Evolutionary conservation across 2,329 filamentous ascomycete genomes (phyloP).

Genomic region (Diaporthe longicolla): DNA sequence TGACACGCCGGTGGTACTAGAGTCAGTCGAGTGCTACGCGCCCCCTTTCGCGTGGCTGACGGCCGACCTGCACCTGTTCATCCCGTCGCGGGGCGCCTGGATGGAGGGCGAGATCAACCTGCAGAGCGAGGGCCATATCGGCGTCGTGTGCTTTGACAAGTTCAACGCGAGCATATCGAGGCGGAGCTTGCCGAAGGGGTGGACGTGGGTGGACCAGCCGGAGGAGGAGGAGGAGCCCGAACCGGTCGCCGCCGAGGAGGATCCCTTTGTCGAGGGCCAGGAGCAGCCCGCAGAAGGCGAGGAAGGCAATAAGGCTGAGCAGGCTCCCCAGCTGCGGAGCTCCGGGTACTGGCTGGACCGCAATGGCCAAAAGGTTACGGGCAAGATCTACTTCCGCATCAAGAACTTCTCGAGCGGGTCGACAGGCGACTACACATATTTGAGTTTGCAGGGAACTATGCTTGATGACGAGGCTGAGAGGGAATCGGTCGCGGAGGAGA

Average conservation of each 20-base stretch:
- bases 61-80: slow-evolving; percentile 87
- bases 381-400: slow-evolving; percentile 82
- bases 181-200: slow-evolving; percentile 79
- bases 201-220: slow-evolving; percentile 82
- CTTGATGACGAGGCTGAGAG: slow-evolving; percentile 77
- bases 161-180: slow-evolving; percentile 92
- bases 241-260: slow-evolving; percentile 47
- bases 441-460: slow-evolving; percentile 92
- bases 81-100: slow-evolving; percentile 78
- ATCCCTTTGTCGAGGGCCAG: slow-evolving; percentile 46
- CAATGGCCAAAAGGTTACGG: slow-evolving; percentile 77
- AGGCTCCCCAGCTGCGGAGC: slow-evolving; percentile 66
- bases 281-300: slow-evolving; percentile 48
- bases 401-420: slow-evolving; percentile 86
- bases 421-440: slow-evolving; percentile 81
- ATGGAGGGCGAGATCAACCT: slow-evolving; percentile 88
- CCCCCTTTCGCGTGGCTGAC: slow-evolving; percentile 91
- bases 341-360: slow-evolving; percentile 83
- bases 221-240: slow-evolving; percentile 49
- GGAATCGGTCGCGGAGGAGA: slow-evolving; percentile 69
- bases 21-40: slow-evolving; percentile 83
- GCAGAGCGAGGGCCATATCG: slow-evolving; percentile 90
- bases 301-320: slow-evolving; percentile 64
- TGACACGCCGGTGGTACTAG: slow-evolving; percentile 58
- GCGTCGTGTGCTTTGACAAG: slow-evolving; percentile 89